phyloP scores from a whole-genome alignment of 225 moss, liverwort and hornwort species.

The Straminergon stramineum region DNA sequence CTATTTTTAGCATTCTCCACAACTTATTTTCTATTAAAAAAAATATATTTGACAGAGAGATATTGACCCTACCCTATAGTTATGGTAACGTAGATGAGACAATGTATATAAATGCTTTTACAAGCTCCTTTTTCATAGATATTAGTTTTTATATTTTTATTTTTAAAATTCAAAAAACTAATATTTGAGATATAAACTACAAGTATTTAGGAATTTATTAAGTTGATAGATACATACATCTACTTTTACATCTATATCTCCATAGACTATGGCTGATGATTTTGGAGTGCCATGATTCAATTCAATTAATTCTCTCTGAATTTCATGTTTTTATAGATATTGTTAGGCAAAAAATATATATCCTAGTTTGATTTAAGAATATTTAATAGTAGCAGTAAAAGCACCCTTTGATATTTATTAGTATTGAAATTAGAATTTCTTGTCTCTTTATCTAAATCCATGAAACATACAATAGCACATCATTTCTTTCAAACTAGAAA shows the following conservation, averaged over 20 bases:
- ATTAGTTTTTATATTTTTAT: not conserved
- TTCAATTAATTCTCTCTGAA: not conserved
- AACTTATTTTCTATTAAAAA: too few species aligned
- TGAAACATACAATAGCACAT: too few species aligned
- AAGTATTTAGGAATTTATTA: not conserved
- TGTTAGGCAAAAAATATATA: not conserved
- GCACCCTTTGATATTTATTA: not conserved
- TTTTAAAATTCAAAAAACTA: too few species aligned
- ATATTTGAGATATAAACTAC: not conserved
- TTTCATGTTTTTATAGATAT: not conserved
- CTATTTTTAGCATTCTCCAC: too few species aligned
- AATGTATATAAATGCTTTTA: not conserved
- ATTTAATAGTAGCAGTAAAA: not conserved
- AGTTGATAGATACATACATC: not conserved
- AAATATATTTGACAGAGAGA: too few species aligned
- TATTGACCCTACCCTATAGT: too few species aligned
- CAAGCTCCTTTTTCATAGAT: too few species aligned
- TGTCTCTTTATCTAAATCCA: not conserved
- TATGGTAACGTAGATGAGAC: not conserved
- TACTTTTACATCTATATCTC: not conserved
- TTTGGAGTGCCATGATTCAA: not conserved
- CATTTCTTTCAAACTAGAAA: not conserved
- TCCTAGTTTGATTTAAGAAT: fast-evolving
- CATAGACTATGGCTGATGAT: not conserved
- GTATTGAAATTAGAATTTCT: too few species aligned